Evolutionary conservation across 2,329 filamentous ascomycete species (phyloP).

Genomic region (Neofusicoccum cordaticola): DNA sequence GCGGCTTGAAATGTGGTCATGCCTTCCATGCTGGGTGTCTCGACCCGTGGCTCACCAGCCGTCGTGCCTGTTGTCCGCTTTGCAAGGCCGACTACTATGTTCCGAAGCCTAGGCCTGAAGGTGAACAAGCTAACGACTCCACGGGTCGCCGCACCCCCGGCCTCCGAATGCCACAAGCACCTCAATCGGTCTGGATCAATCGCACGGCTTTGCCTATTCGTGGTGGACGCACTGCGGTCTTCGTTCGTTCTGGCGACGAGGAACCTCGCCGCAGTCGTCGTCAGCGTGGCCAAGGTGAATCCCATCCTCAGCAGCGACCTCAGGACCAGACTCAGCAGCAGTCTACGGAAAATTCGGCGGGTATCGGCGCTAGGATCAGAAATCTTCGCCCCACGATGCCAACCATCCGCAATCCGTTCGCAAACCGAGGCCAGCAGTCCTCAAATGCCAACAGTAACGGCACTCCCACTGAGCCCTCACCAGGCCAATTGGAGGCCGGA

Average conservation of each 20-base stretch:
- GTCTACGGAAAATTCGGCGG: neutral
- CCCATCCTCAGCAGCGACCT: slow-evolving; percentile 22
- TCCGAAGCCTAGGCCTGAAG: slow-evolving; percentile 77
- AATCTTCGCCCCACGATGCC: slow-evolving; percentile 7
- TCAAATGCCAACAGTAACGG: slow-evolving; percentile 19
- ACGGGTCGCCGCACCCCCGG: slow-evolving; percentile 29
- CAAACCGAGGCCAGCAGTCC: slow-evolving; percentile 25
- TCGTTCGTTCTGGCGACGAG: slow-evolving; percentile 18
- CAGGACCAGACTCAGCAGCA: neutral
- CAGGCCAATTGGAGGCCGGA: slow-evolving; percentile 20
- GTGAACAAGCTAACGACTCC: slow-evolving; percentile 34
- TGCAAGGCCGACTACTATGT: slow-evolving; percentile 98
- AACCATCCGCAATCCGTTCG: slow-evolving; percentile 25
- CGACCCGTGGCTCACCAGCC: slow-evolving; percentile 92
- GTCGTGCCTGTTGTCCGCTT: slow-evolving; percentile 91
- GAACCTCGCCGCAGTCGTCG: neutral
- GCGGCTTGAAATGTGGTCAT: slow-evolving; percentile 92
- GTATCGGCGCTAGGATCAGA: slow-evolving; percentile 19
- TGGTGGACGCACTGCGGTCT: slow-evolving; percentile 31
- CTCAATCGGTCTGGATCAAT: slow-evolving; percentile 32
- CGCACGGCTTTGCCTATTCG: slow-evolving; percentile 32
- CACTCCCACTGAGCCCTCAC: slow-evolving; percentile 14
- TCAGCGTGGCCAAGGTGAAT: neutral
- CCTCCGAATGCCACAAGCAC: slow-evolving; percentile 30
- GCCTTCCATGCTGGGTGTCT: slow-evolving; percentile 95